A percentile compares a stretch with the other conserved stretches of the same genome.
Conservation (phyloP, 2,329 filamentous ascomycete genomes). For the Neonectria magnoliae region DNA sequence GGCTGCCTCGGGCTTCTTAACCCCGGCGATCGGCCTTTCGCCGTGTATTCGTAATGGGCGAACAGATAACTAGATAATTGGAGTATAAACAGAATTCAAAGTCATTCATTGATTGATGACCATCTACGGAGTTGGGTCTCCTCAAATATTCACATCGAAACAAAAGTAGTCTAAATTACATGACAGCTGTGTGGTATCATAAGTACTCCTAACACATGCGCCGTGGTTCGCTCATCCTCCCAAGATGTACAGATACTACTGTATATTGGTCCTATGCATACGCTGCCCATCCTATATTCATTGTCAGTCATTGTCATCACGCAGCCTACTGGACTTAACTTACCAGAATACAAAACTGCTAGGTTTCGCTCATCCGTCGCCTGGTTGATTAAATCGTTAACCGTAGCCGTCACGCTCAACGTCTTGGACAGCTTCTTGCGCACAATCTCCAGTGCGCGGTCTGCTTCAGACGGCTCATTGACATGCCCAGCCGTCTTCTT, state of each 20-base stretch:
- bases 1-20: slow-evolving; percentile 6
- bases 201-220: not conserved
- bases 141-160: not conserved
- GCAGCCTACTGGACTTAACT: slow-evolving; percentile 41
- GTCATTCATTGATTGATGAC: not conserved
- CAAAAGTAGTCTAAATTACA: not conserved
- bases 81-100: not conserved
- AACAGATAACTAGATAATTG: no score
- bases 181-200: not conserved
- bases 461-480: slow-evolving; percentile 79
- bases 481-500: slow-evolving; percentile 49
- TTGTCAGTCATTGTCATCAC: slow-evolving; percentile 32
- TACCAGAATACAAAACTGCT: slow-evolving; percentile 86
- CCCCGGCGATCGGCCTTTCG: slow-evolving; percentile 11
- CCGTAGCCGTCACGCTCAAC: slow-evolving; percentile 91
- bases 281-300: slow-evolving; percentile 55
- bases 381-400: slow-evolving; percentile 96
- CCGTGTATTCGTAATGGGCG: not conserved
- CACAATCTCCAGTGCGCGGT: slow-evolving; percentile 90
- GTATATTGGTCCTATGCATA: slow-evolving; percentile 49
- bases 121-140: not conserved
- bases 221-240: not conserved
- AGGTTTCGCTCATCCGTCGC: slow-evolving; percentile 93
- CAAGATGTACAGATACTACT: not conserved
- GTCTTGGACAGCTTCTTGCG: slow-evolving; percentile 96